phyloP scores from a whole-genome alignment of 176 grass and related monocot species.

The Carex myosuroides region DNA sequence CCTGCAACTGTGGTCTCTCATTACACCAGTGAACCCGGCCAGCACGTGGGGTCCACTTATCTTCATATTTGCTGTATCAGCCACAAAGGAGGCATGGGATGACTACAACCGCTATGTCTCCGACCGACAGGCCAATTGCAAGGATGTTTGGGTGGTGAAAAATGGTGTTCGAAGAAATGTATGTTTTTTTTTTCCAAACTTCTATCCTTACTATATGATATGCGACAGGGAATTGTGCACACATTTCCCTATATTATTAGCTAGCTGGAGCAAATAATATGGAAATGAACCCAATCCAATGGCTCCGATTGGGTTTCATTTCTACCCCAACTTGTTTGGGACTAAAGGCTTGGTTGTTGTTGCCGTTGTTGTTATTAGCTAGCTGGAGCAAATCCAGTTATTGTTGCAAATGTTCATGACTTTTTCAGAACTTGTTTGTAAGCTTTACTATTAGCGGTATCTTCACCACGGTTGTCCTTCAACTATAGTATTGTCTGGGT shows the following conservation, averaged over 20 bases:
- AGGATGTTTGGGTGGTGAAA: constrained; percentile 89
- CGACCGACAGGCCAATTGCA: constrained; percentile 88
- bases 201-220: background rate
- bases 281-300: no score
- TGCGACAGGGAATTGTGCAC: background rate
- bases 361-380: background rate
- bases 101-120: constrained; percentile 94
- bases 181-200: constrained; percentile 16
- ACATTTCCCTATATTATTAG: background rate
- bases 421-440: background rate
- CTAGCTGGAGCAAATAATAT: background rate
- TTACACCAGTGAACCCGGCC: constrained; percentile 95
- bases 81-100: constrained; percentile 98
- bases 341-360: no score
- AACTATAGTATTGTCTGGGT: background rate
- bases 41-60: constrained; percentile 97
- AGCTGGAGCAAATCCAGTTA: background rate
- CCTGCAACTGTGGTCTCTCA: constrained; percentile 89
- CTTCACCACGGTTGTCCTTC: background rate
- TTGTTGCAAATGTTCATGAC: background rate
- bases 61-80: constrained; percentile 85
- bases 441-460: background rate
- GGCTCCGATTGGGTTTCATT: no score
- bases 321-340: no score
- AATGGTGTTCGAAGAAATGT: constrained; percentile 81